Evolutionary conservation across 2,329 filamentous ascomycete species (phyloP), one percentile per base, ranked within the genome.

Genomic region (Aspergillus ochraceoroseus): DNA sequence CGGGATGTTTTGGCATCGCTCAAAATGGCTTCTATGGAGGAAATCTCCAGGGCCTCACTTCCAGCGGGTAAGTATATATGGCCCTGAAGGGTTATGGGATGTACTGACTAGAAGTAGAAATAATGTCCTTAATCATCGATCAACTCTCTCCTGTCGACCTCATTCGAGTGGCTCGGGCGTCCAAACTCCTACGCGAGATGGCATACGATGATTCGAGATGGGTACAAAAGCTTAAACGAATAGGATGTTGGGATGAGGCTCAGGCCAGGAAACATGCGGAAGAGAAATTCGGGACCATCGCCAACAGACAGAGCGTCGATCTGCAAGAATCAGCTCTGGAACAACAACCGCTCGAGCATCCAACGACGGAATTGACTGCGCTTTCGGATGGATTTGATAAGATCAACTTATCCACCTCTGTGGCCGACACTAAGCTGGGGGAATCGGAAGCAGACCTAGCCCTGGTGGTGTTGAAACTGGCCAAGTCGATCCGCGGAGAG

Each of bases 171-270:
- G 90, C 92, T 30, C 82, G 83, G 48, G 82, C 85, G 15, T 95
- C 87, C 43, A 84, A 79, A 59, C 85, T 87, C 46, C 79, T 96
- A 75, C 83, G 85, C 60, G 92, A 98, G 67, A 98, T 98, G 89
- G 89, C 95, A 2, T 98, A 96, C 66, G 92, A 98, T 63, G 92
- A 98, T 64, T 87, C 88, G 34, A 78, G 90, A 70, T 98, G 92
- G 92, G 85, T 96, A 26, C 80, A 86, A 49, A 78, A 86, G 48
- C 67, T 98, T 39, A 85, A 85, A 61, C 81, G 76, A 43, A 95
- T 98, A 81, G 86, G 83, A 2, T 84, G 85, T 52, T 98, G 92
- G 92, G 83, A 94, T 58, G 92, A 98, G 61, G 65, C 71, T 3
- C 90, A 95, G 61, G 92, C 92, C 3, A 77, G 89, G 46, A 80